Evolutionary conservation across 2,329 filamentous ascomycete species (phyloP), one percentile per base, ranked within the genome.

Genomic region (Ophiostoma sp.): DNA sequence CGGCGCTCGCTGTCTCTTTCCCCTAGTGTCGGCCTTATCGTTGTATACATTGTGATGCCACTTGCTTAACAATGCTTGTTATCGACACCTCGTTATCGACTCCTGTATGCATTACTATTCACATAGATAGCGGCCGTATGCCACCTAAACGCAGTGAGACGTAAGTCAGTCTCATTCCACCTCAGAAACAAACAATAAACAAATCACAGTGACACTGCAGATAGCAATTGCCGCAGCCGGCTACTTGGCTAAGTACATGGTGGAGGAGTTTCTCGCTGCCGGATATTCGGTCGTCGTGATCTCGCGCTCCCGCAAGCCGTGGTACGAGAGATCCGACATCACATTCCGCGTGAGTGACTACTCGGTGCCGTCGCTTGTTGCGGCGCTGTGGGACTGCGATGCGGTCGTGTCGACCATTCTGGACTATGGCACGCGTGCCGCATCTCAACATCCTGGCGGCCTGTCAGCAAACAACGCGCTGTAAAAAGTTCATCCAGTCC

Each of bases 191-290:
- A 45, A 45, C 7, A 45, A 5, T 14, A 2, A 36, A 58, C n/a
- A 58, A n/a, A 12, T 55, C 52, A 58, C 7, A 58, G 27, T 36
- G 52, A 27, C 45, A 14, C 9, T 64, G 45, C 66, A 62, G 16
- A 64, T 70, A 16, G 69, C 69, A 8, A 63, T 70, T 45, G 69
- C 66, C 5, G 69, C 64, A 3, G 62, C 67, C 16, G 69, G 69
- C 66, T 65, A 70, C 65, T 27, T 68, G 60, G 69, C 64, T 55
- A 65, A 66, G 64, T 70, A 70, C 38, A 27, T 70, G n/a, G 64
- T 70, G 9, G 69, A 70, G 36, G 69, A 70, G 69, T 8, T 68
- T 1, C 69, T 67, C 16, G 52, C 62, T 1, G 58, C 60, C 2
- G 69, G 69, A 2, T 58, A 70, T 38, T n/a, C 47, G 41, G 16